Base-by-base conservation (phyloP, 2,329 filamentous ascomycete species). In the Leptographium lundbergii region DNA sequence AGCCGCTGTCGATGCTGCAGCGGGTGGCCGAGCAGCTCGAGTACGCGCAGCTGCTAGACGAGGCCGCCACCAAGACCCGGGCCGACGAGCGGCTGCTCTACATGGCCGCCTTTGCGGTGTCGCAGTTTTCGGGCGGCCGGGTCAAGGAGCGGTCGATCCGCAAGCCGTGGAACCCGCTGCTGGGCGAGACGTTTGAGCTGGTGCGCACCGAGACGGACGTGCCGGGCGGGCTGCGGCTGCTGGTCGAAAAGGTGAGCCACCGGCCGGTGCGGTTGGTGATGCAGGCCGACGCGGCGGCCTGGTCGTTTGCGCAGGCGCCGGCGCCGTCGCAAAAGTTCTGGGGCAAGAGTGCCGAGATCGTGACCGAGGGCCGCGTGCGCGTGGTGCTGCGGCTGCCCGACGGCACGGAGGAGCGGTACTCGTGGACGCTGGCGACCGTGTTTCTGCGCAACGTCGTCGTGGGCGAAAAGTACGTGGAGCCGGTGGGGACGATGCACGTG, bases 401-500 rank as follows among this genome's bases (percentile, higher is more conserved):
- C 42, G 61, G 57, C 42, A 79, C 81, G 2, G 88, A 89, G 58
- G 92, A 97, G 69, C 80, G 84, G 61, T 99, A 92, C 74, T 91
- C 86, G 65, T 99, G 91, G 90, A 87, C 81, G 53, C 80, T 89
- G 22, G 90, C 92, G 1, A 96, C 90, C 5, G 89, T 88, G 64
- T 97, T 96, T 73, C 74, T 99, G 58, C 85, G 94, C 54, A 99
- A 99, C 69, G 90, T 99, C 57, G 95, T 99, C 59, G 92, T 95
- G 66, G 94, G 94, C 47, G 94, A 99, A 72, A 99, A 97, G 73
- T 99, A 99, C 69, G 85, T 97, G 14, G 94, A 99, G 73, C 94
- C 94, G 0, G 89, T 95, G 0, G 91, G 91, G 53, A 89, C 82
- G 51, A 94, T 97, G 89, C 84, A 86, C 27, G 82, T 99, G 39